Base-by-base conservation (phyloP, 805 yeast species). In the Metschnikowia lunata region DNA sequence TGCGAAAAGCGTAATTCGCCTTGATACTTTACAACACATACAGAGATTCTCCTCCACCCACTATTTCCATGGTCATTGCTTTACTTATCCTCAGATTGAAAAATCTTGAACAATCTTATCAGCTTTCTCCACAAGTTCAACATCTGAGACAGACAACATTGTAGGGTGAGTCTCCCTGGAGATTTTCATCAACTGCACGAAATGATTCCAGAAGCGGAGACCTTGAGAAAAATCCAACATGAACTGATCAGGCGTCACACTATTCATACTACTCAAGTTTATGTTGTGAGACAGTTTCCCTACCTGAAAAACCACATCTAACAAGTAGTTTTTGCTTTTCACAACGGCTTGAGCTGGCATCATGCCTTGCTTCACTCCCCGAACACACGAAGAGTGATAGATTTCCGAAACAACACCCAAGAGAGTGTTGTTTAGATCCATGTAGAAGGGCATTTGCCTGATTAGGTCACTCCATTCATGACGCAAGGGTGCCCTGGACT, bases 401-500 rank as follows among this genome's bases (percentile, higher is more conserved):
- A 76, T 65, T 54, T 80, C 80, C 6, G 76, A 66, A 4, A 83
- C 68, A 9, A 84, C 72, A 7, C 86, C 91, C 55, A 82, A 60
- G 11, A 85, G 66, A 1, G 88, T 80, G 56, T 74, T 83, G 47
- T 86, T 83, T 29, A 79, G 61, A 34, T 69, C 67, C 26, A 59
- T 60, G 46, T 70, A 75, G 56, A 85, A 87, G 9, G 96, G 96
- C 40, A 84, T 55, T 47, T 76, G 71, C 10, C 64, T 55, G 2
- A 79, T 76, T 36, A 88, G 62, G 7, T 65, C 49, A 38, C 71
- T 65, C 96, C 96, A 88, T 2, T 76, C 74, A 13, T 57, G 49
- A 50, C 74, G 77, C 5, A 67, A 58, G 4, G 47, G 44, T 43
- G 66, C 66, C 0, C 66, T 60, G 8, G 72, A 56, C 57, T 87